phyloP scores from a whole-genome alignment of 2,329 filamentous ascomycete genomes.

The Diaporthe citri region DNA sequence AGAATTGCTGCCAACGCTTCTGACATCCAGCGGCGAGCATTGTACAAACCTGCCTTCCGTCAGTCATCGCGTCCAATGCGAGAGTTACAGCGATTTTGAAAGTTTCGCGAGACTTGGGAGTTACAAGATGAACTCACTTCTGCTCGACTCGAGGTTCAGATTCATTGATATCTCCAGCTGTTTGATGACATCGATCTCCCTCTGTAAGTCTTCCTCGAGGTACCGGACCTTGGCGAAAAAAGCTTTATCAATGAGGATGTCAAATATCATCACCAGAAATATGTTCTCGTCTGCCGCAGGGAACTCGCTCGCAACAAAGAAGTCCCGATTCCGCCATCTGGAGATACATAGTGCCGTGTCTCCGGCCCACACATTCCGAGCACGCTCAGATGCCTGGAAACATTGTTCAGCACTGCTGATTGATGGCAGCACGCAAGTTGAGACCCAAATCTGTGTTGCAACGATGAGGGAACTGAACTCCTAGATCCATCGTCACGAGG shows the following conservation, averaged over 20 bases:
- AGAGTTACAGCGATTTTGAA: fast-evolving
- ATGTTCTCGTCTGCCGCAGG: neutral
- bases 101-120: neutral
- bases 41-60: neutral
- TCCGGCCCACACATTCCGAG: neutral
- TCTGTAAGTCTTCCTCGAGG: neutral
- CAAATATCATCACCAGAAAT: neutral
- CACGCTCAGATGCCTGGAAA: neutral
- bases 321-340: neutral
- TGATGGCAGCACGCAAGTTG: neutral
- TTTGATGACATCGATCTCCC: neutral
- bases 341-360: neutral
- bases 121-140: neutral
- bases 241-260: neutral
- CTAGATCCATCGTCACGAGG: neutral
- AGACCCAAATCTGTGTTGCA: neutral
- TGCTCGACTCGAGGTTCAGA: neutral
- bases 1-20: neutral
- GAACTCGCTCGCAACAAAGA: neutral
- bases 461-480: neutral
- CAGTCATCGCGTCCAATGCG: too few relatives aligned
- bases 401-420: neutral
- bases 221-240: neutral
- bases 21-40: neutral
- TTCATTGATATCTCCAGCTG: neutral